Evolutionary conservation across 2,329 filamentous ascomycete genomes (phyloP).

Genomic region (Diaporthe velutina): DNA sequence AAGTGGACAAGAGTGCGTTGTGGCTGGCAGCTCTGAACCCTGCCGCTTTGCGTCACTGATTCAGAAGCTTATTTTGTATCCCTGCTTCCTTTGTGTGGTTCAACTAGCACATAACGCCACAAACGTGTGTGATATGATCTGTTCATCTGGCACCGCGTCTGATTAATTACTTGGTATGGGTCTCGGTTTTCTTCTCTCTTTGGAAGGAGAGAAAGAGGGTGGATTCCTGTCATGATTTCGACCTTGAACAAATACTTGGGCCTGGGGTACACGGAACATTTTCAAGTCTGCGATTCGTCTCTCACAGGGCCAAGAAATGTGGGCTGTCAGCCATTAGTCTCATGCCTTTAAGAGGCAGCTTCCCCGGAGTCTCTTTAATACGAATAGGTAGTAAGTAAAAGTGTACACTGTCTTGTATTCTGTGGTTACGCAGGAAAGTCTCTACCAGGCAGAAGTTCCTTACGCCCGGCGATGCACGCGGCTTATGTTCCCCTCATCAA

Average conservation of each 20-base stretch:
- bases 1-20: neutral
- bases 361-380: no score
- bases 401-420: no score
- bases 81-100: neutral
- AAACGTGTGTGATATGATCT: no score
- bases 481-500: neutral
- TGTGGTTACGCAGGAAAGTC: neutral
- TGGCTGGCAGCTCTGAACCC: constrained; percentile 17
- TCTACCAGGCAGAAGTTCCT: neutral
- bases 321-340: neutral
- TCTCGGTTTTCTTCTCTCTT: neutral
- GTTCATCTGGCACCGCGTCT: neutral
- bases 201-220: neutral
- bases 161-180: neutral
- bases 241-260: neutral
- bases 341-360: no score
- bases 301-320: neutral
- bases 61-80: neutral
- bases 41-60: constrained; percentile 18
- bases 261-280: neutral
- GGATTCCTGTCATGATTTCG: neutral
- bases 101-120: neutral
- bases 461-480: no score
- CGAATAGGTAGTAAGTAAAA: no score
- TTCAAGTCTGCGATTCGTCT: neutral